These are phyloP conservation scores for Phytophthora constricta DNA, from an alignment of 352 stramenopile genomes.

Conservation along the genomic window DNA sequence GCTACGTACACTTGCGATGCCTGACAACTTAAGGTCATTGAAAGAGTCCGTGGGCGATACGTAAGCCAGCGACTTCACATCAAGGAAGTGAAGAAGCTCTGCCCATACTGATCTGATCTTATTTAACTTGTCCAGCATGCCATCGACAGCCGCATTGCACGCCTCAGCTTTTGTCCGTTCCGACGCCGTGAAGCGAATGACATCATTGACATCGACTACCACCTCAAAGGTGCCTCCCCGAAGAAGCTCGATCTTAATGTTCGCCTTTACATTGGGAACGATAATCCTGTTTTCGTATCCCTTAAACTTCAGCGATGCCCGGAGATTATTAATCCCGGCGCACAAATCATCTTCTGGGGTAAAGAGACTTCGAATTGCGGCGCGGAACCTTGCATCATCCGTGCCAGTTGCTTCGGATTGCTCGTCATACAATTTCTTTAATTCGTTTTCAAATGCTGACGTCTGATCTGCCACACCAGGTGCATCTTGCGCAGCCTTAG, in stretches of 20 bases:
- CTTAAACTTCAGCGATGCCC: conserved; percentile 65
- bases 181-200: conserved; percentile 56
- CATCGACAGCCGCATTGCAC: conserved; percentile 67
- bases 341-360: conserved; percentile 71
- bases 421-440: conserved; percentile 56
- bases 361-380: conserved; percentile 79
- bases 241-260: conserved; percentile 69
- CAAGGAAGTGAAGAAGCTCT: conserved; percentile 76
- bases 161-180: conserved; percentile 61
- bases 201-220: conserved; percentile 66
- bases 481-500: conserved; percentile 28
- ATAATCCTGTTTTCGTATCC: conserved; percentile 56
- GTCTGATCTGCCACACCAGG: conserved; percentile 11
- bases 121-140: conserved; percentile 61
- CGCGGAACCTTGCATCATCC: conserved; percentile 69
- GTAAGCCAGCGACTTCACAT: conserved; percentile 62
- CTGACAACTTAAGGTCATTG: conserved; percentile 62
- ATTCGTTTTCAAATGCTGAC: conserved; percentile 38
- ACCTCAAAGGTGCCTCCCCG: conserved; percentile 68
- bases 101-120: conserved; percentile 60
- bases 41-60: conserved; percentile 65
- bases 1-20: conserved; percentile 66
- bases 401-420: conserved; percentile 45
- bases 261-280: conserved; percentile 71
- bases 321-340: conserved; percentile 57